Base-by-base conservation (phyloP, 345 rosid species). In the Rhodamnia argentea region DNA sequence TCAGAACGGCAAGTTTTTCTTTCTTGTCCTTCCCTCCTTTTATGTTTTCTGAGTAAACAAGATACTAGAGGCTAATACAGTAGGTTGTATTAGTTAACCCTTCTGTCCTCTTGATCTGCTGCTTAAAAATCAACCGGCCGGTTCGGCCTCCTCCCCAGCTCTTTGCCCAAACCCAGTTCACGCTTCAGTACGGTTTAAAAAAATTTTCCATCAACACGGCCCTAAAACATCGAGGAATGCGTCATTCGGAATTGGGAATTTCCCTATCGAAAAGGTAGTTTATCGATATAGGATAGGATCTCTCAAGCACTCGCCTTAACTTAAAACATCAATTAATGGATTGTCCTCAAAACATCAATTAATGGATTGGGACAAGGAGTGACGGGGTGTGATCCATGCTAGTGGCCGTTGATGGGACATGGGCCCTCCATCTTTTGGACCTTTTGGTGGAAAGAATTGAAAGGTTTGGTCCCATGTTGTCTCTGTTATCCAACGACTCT, bases 151-250 rank as follows among this genome's bases (percentile, higher is more conserved):
- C 76, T 10, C 13, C 0, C 0, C 3, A 64, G 44, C 18, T 64
- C 24, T 64, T 64, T 18, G 47, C 47, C 20, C 6, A 37, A 37
- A 18, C 44, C 42, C 24, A 27, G 4, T 27, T 64, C 6, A 1
- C 12, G 14, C 3, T 64, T 64, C 44, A 0, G 23, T 64, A 0
- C 1, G 0, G 76, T 64, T 64, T 64, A 20, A 0, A 64, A 16
- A 32, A 16, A 23, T 64, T 64, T 29, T 5, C 76, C 76, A 32
- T 64, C 76, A 64, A 9, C 76, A 32, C 40, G 78, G 76, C 26
- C 78, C 13, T 32, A 70, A 37, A 37, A 37, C 78, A 70, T 32
- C 4, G 0, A 70, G 78, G 22, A 1, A 8, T 18, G 0, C 24
- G 4, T 37, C 24, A 22, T 70, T 32, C 12, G 47, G 24, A 0